Base-by-base conservation (phyloP, 177 flowering plant genomes). In the Vitis hybrid region DNA sequence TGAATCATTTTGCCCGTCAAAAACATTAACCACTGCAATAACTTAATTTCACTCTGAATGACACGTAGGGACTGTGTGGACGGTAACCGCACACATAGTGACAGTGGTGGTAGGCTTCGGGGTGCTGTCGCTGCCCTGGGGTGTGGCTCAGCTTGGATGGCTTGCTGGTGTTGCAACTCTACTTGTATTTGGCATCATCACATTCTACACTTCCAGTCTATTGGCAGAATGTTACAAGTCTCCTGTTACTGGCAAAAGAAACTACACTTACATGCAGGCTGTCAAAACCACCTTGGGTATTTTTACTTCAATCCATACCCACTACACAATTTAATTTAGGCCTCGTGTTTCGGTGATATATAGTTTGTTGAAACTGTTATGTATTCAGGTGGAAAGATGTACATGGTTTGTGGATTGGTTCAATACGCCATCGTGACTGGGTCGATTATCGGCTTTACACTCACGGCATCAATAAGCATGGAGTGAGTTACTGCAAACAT, bases 71-170 rank as follows among this genome's bases (percentile, higher is more conserved):
- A 40, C 45, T 1, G 45, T 75, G 34, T 75, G 82, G 85, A 82
- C 88, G 0, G 77, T 84, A 49, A 76, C 78, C 19, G 84, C 88
- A 14, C 87, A 87, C 62, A 87, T 87, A 68, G 72, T 87, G n/a
- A 87, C 91, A 9, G 82, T 83, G 7, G 79, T 79, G 0, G 80
- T 87, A 12, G 91, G 89, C 0, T 78, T 87, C 0, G 89, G 91
- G 32, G 85, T 87, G 21, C 78, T 85, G 1, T 82, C 91, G 5
- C 64, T 85, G 56, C 75, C 87, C 1, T 85, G 91, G 91, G 75
- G 69, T 26, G 49, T 81, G 6, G 85, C 87, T 0, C 89, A 85
- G 65, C 78, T 87, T 11, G 89, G 91, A 32, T 87, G 89, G 89
- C 49, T 85, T 2, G 77, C 84, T 2, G 77, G 45, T 40, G 64